Evolutionary conservation across 176 grass and related monocot genomes (phyloP), one percentile per base, ranked within the genome.

Genomic region (Eremochloa ophiuroides): DNA sequence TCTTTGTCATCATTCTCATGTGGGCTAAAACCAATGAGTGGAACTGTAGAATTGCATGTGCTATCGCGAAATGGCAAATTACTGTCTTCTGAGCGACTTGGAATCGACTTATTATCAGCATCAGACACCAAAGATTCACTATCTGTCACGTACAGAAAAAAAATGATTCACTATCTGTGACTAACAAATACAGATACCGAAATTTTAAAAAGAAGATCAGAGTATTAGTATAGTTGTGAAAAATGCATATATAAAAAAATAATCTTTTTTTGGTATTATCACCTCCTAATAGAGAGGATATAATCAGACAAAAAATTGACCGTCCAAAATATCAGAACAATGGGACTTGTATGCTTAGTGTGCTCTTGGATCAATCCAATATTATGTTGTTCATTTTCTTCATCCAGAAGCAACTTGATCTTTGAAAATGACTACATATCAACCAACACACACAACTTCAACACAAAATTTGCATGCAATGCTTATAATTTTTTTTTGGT

Each of bases 141-240:
- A 85, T 97, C 95, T 71, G 41, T 71, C 23, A 9, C 15, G 23
- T 47, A 47, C 15, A 6, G 40, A 71, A 29, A 69, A 42, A 47
- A 75, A 72, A 43, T 27, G 43, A 30, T 88, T 87, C 90, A 85
- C 81, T 83, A 82, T 89, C 92, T 94, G 74, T 5, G 73, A 41
- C 59, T 71, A 53, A 70, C 30, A 86, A 47, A 82, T 64, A 62
- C 55, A 75, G 15, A 69, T 74, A 59, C 15, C 66, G 59, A 67
- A 86, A 41, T 33, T 58, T n/a, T 10, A 44, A 50, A 61, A 62
- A 4, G 6, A 66, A 1, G 6, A 66, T 29, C 44, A 37, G 58
- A 11, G 73, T 7, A 68, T 68, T 6, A 38, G 40, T 62, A 81
- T 62, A 81, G 26, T 80, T 66, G 15, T 5, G 42, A 63, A 63